Conservation (phyloP, 2,329 filamentous ascomycete species). For the Mycogone perniciosa region DNA sequence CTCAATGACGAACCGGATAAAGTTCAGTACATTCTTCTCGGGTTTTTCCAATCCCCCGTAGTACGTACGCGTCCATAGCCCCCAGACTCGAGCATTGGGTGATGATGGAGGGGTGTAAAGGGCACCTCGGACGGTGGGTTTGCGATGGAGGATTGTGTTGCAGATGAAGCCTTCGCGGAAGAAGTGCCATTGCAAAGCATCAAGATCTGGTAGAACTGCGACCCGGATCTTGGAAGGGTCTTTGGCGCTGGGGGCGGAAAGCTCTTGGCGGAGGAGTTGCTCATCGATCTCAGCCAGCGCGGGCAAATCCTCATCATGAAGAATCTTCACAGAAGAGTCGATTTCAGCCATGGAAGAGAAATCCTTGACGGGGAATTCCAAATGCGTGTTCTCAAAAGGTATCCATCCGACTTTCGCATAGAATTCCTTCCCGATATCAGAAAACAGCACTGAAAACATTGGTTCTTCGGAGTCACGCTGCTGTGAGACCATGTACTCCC, state of each 20-base stretch:
- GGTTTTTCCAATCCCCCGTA: constrained; percentile 46
- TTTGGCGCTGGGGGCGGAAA: constrained; percentile 29
- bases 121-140: constrained; percentile 63
- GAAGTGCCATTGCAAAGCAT: constrained; percentile 51
- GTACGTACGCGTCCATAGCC: constrained; percentile 64
- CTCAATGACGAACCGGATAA: constrained; percentile 64
- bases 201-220: constrained; percentile 27
- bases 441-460: constrained; percentile 73
- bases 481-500: constrained; percentile 29
- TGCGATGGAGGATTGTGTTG: constrained; percentile 50
- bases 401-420: constrained; percentile 76
- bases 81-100: constrained; percentile 59
- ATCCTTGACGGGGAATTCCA: constrained; percentile 45
- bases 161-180: constrained; percentile 75
- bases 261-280: constrained; percentile 46
- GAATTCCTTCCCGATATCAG: constrained; percentile 78
- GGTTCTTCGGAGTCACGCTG: constrained; percentile 29
- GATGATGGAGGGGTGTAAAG: constrained; percentile 47
- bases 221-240: constrained; percentile 25
- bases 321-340: constrained; percentile 27
- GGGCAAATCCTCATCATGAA: constrained; percentile 56
- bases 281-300: constrained; percentile 60
- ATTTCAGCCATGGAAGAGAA: constrained; percentile 22
- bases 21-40: constrained; percentile 61
- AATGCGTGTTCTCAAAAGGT: constrained; percentile 64